Evolutionary conservation across 202 grass and related monocot species (phyloP).

Genomic region (Dendrocalamus latiflorus): DNA sequence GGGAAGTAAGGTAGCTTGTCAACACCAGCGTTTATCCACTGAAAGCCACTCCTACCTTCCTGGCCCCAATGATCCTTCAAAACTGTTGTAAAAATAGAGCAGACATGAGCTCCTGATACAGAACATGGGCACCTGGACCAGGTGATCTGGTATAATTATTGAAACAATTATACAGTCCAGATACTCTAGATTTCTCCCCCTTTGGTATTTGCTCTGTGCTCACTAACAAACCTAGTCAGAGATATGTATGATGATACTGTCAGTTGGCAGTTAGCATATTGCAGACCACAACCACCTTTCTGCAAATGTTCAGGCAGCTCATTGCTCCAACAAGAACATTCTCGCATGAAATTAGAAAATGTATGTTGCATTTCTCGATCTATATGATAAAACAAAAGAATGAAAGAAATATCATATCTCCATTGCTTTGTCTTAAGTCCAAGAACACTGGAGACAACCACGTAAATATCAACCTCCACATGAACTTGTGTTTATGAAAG

Average conservation of each 20-base stretch:
- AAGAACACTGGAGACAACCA: neutral
- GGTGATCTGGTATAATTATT: neutral
- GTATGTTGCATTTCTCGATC: neutral
- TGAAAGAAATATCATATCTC: too few relatives aligned
- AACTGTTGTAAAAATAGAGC: neutral
- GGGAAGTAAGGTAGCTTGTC: constrained; percentile 16
- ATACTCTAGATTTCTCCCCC: neutral
- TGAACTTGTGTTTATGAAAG: neutral
- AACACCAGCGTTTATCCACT: neutral
- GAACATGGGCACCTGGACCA: too few relatives aligned
- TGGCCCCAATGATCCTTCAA: neutral
- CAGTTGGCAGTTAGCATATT: neutral
- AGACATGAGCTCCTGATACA: neutral
- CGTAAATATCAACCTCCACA: neutral
- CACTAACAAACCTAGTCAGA: neutral
- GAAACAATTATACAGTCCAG: neutral
- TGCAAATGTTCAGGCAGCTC: neutral
- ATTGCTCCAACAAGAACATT: neutral
- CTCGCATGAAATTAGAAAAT: neutral
- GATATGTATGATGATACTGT: neutral
- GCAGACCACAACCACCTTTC: neutral
- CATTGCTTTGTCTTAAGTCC: neutral
- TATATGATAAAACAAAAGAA: neutral
- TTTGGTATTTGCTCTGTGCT: neutral
- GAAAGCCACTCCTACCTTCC: neutral